phyloP scores from a whole-genome alignment of 2,329 filamentous ascomycete species.

The Pseudogymnoascus sp. region DNA sequence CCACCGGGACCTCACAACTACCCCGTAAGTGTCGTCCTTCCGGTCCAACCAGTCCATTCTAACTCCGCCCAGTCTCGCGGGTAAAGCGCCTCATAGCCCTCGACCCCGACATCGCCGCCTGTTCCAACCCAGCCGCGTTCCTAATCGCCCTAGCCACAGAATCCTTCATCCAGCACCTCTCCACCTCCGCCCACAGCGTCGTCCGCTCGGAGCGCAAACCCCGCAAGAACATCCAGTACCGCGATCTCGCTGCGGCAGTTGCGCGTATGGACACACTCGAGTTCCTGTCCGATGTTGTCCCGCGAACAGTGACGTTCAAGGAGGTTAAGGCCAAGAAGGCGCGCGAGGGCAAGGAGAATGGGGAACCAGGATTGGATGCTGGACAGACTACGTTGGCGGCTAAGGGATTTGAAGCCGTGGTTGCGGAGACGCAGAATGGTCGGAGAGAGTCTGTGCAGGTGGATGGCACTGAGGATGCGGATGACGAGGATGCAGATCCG shows the following conservation, averaged over 20 bases:
- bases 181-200: constrained; percentile 77
- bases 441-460: constrained; percentile 2
- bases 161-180: constrained; percentile 90
- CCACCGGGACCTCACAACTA: constrained; percentile 77
- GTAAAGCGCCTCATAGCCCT: constrained; percentile 92
- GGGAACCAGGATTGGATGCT: constrained; percentile 18
- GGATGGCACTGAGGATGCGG: neutral
- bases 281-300: constrained; percentile 86
- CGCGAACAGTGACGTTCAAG: constrained; percentile 76
- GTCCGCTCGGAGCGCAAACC: constrained; percentile 89
- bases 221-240: constrained; percentile 89
- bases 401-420: constrained; percentile 19
- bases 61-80: constrained; percentile 62
- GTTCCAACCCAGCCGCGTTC: constrained; percentile 91
- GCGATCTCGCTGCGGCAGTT: constrained; percentile 82
- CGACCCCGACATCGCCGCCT: constrained; percentile 78
- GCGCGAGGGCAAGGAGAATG: constrained; percentile 27
- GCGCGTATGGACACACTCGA: constrained; percentile 88
- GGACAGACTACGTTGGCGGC: constrained; percentile 27
- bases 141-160: constrained; percentile 90
- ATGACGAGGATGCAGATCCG: constrained; percentile 22
- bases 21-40: constrained; percentile 58
- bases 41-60: constrained; percentile 14
- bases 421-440: constrained; percentile 17
- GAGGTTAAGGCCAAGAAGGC: constrained; percentile 63